Evolutionary conservation across 2,329 filamentous ascomycete species (phyloP), one percentile per base, ranked within the genome.

Genomic region (Sarocladiaceae sp.): DNA sequence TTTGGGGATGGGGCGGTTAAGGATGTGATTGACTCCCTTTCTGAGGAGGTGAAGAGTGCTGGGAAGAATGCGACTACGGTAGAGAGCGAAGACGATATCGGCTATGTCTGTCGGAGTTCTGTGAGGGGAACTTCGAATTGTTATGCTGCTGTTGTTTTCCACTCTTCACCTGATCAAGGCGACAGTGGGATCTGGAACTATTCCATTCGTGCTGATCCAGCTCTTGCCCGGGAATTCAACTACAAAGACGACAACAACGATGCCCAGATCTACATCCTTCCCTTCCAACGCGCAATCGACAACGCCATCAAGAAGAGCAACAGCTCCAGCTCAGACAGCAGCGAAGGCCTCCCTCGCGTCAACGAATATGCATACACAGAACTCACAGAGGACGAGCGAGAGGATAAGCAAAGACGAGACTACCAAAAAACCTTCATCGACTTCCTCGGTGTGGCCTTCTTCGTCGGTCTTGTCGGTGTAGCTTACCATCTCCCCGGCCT

Each of bases 1-100:
- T 70, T 80, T 51, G 84, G 92, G 63, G 89, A 82, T 65, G 88
- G 87, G 15, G 78, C 85, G 53, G 89, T 93, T 52, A 82, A 86
- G 51, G 70, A 71, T 12, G 82, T 93, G 28, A 90, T 93, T 55
- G 71, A 77, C 54, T 64, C 71, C 4, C 64, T 63, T 12, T 53
- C 56, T 23, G 48, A 56, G 2, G 53, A 55, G 10, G 57, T 65
- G 20, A 50, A 50, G 0, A 52, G 47, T 8, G 62, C 63, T 1
- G 64, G 64, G 3, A 62, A 59, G 50, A 60, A 60, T 17, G 59
- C 63, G 8, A 60, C 55, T 3, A 58, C 37, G 0, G 53, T 64
- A 10, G 29, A 37, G n/a, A 51, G 56, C 10, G 62, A 64, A 36
- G 54, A 56, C 1, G 61, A 68, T 3, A 54, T 74, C 20, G 57